Evolutionary conservation across 148 eudicot genomes (phyloP), one percentile per base, ranked within the genome.

Genomic region (Dysphania ambrosioides): DNA sequence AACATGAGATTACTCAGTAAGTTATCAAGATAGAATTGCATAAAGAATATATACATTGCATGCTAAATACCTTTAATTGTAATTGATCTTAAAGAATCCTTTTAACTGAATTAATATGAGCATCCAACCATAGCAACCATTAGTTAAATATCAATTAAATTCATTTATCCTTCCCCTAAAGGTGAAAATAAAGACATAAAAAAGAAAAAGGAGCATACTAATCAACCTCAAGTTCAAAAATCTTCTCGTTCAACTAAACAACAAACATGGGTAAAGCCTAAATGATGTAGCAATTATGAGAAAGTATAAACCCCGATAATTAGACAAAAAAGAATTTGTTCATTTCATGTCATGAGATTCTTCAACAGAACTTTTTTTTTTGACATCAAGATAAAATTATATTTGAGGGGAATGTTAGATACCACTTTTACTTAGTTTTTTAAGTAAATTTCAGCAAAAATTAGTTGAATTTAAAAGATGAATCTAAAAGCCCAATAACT

Each of bases 61-160:
- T 36, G 62, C 4, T 66, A 53, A 35, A 4, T 78, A 89, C 93
- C 94, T 90, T 90, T 41, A 40, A 56, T 61, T 84, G 85, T 68
- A 90, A 84, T 36, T 90, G 88, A 72, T 90, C 94, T 74, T 88
- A 85, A 72, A 90, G 90, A 65, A 88, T 84, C 77, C 85, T 84
- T 74, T 83, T 85, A 68, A 87, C 90, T 72, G 90, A 69, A 76
- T 82, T 86, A 60, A 90, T 81, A 91, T 90, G 71, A 64, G 68
- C 73, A 32, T 29, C 32, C 35, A 68, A 27, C 44, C 30, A 68
- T 40, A 68, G 59, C 0, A 57, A 62, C 53, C 21, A 34, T 58
- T 2, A 75, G 66, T 38, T 26, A 18, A 55, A 2, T 53, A 56
- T 63, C 68, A 76, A 3, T 3, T n/a, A 11, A 1, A 26, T 56